phyloP scores from a whole-genome alignment of 1,284 basidiomycete species.

The Tilletia horrida region DNA sequence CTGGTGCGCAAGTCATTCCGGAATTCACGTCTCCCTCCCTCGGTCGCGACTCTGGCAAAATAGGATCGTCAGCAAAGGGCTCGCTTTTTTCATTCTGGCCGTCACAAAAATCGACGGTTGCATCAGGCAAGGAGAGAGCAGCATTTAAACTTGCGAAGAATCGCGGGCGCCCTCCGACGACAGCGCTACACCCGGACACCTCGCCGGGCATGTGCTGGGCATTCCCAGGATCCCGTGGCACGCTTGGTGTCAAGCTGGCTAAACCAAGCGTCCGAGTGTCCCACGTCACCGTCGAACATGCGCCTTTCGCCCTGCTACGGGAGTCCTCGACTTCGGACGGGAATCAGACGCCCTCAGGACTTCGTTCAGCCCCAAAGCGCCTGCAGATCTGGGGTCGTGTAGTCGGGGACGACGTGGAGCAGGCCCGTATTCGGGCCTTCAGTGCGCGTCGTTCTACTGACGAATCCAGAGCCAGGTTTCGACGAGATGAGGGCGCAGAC shows the following conservation, averaged over 20 bases:
- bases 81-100: too few relatives aligned
- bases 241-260: constrained; percentile 75
- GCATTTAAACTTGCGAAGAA: constrained; percentile 45
- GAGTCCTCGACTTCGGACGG: constrained; percentile 55
- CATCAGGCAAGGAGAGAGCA: too few relatives aligned
- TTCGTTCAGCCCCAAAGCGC: constrained; percentile 68
- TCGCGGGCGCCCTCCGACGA: constrained; percentile 74
- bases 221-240: constrained; percentile 72
- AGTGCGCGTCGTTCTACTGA: constrained; percentile 1
- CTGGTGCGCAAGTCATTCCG: constrained; percentile 76
- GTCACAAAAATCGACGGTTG: too few relatives aligned
- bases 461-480: not conserved
- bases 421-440: constrained; percentile 1
- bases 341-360: not conserved
- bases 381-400: constrained; percentile 74
- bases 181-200: constrained; percentile 75
- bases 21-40: constrained; percentile 70
- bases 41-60: constrained; percentile 60
- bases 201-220: constrained; percentile 89
- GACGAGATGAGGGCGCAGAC: constrained; percentile 58
- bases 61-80: too few relatives aligned
- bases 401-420: not conserved
- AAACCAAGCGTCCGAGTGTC: constrained; percentile 65
- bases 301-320: constrained; percentile 69
- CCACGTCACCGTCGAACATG: constrained; percentile 83